Base-by-base conservation (phyloP, 2,329 filamentous ascomycete genomes). In the Nectriaceae sp. region DNA sequence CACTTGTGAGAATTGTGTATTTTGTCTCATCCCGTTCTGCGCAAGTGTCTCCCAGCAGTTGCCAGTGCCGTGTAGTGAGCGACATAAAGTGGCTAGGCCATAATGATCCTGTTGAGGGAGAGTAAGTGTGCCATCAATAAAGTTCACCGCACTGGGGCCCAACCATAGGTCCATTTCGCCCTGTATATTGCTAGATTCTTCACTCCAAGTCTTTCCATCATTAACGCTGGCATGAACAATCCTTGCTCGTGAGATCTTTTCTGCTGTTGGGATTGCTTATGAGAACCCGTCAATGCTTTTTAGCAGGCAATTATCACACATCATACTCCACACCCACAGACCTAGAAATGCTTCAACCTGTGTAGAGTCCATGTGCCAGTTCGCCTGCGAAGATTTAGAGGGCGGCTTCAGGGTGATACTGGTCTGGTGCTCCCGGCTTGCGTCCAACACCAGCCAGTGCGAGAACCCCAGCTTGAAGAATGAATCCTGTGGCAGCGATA, bases 331-430 rank as follows among this genome's bases (percentile, higher is more conserved):
- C 22, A 57, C 5, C 49, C 56, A 57, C 8, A 54, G 45, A 2
- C 57, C 46, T 4, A 61, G 37, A 5, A 58, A 42, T 15, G 56
- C 49, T 21, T 61, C 57, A 19, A 59, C n/a, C n/a, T 45, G 40
- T 8, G 50, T 44, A 19, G 54, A 38, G 11, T 60, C 52, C 4
- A 50, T 35, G 10, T 13, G 40, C 57, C 55, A 57, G 20, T 16
- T 26, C 3, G 40, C 13, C 19, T 44, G 49, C 16, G 38, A 31
- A 19, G 40, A 20, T 2, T 44, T 21, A 5, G 18, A 15, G 3
- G 40, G 16, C 11, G 38, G 19, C 18, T 44, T 46, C 19, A 52
- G 26, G 2, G 19, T 6, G 3, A 52, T 20, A 3, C 36, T n/a
- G n/a, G n/a, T n/a, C n/a, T n/a, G n/a, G n/a, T n/a, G n/a, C n/a